These are phyloP conservation scores for Chrysanthemum lavandulifolium DNA, from an alignment of 129 eudicot genomes.

Conservation along the genomic window DNA sequence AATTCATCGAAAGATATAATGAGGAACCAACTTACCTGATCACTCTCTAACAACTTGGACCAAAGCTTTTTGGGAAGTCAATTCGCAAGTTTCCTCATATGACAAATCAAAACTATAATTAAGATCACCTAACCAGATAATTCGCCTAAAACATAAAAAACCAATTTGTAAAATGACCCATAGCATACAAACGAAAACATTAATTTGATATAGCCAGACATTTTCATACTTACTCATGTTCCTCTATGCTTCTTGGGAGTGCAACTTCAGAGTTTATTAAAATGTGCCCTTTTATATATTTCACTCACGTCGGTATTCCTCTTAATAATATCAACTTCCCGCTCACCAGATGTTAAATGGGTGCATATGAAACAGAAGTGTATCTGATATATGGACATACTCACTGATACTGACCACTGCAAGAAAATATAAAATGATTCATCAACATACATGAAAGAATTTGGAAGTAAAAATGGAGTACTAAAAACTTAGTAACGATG, in stretches of 20 bases:
- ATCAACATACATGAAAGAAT: too few relatives aligned
- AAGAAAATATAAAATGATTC: not conserved
- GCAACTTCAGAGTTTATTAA: constrained; percentile 44
- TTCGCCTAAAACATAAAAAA: constrained; percentile 48
- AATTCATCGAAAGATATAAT: not conserved
- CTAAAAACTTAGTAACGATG: too few relatives aligned
- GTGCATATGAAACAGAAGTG: constrained; percentile 80
- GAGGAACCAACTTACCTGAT: constrained; percentile 53
- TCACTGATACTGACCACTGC: constrained; percentile 57
- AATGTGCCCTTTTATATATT: constrained; percentile 71
- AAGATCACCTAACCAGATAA: constrained; percentile 94
- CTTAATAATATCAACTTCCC: constrained; percentile 56
- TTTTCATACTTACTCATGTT: constrained; percentile 30
- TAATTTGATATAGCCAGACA: not conserved
- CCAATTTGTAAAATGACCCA: constrained; percentile 3
- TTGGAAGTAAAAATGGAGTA: too few relatives aligned
- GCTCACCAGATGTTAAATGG: constrained; percentile 86
- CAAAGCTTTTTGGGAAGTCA: constrained; percentile 71
- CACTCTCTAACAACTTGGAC: constrained; percentile 64
- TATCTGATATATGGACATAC: constrained; percentile 90
- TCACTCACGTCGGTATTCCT: constrained; percentile 82
- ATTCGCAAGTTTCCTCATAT: constrained; percentile 65
- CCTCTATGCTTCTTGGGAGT: constrained; percentile 59
- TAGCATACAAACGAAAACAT: not conserved
- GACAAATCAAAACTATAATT: constrained; percentile 74